Conservation (phyloP, 306 rosid genomes). For the apple (Malus domestica) region DNA sequence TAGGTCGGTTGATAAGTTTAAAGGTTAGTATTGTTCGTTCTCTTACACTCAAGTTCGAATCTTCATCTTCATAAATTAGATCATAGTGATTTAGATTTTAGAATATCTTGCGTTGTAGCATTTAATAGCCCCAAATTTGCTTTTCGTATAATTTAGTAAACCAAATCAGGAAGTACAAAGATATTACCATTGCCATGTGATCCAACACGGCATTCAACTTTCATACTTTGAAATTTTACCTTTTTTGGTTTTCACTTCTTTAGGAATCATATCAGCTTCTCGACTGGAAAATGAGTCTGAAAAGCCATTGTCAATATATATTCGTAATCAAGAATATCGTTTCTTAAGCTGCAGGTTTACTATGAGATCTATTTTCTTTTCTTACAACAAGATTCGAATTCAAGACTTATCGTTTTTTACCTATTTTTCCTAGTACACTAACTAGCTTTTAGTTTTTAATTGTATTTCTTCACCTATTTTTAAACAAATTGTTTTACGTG, state of each 20-base stretch:
- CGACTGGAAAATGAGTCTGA: neutral
- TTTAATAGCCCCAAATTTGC: neutral
- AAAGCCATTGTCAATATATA: neutral
- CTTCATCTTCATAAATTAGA: neutral
- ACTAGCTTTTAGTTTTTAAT: neutral
- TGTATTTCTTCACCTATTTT: neutral
- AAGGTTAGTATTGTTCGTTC: too few relatives aligned
- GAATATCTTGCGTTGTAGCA: neutral
- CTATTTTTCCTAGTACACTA: neutral
- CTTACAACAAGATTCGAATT: neutral
- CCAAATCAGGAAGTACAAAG: neutral
- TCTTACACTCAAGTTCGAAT: neutral
- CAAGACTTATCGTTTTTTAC: neutral
- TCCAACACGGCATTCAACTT: neutral
- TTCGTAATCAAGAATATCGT: neutral
- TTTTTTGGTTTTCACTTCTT: neutral
- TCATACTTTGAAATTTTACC: neutral
- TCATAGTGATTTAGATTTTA: neutral
- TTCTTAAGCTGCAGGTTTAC: neutral
- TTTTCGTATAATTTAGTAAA: neutral
- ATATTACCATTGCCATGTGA: conserved; percentile 5
- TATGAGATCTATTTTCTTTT: neutral
- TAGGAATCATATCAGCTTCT: neutral
- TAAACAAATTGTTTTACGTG: neutral
- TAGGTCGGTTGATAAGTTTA: neutral